Conservation (phyloP, 768 basidiomycete species). For the Floccularia luteovirens region DNA sequence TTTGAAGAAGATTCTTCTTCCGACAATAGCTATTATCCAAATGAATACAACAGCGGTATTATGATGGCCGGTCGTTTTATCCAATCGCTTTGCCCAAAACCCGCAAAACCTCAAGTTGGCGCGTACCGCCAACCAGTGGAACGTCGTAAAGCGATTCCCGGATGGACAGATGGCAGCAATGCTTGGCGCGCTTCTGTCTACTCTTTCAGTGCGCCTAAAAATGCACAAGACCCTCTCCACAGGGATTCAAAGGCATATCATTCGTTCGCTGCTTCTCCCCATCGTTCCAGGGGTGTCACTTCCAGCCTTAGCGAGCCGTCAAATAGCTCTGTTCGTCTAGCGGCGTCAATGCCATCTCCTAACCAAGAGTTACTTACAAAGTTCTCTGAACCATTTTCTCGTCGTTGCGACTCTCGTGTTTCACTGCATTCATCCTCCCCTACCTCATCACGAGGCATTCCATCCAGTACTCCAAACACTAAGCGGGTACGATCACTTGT, state of each 20-base stretch:
- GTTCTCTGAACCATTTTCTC: not conserved
- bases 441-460: slow-evolving; percentile 20
- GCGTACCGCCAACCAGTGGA: slow-evolving; percentile 20
- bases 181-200: slow-evolving; percentile 67
- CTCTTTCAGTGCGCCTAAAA: slow-evolving; percentile 35
- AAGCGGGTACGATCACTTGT: slow-evolving; percentile 48
- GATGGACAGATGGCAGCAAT: slow-evolving; percentile 62
- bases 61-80: slow-evolving; percentile 66
- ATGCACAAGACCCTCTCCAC: slow-evolving; percentile 20
- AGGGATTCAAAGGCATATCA: slow-evolving; percentile 26
- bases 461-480: slow-evolving; percentile 8
- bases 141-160: slow-evolving; percentile 42
- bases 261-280: slow-evolving; percentile 44
- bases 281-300: slow-evolving; percentile 30
- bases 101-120: slow-evolving; percentile 27
- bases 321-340: too few species aligned
- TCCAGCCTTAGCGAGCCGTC: not conserved
- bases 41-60: slow-evolving; percentile 49
- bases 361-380: not conserved
- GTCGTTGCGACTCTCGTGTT: slow-evolving; percentile 2
- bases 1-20: slow-evolving; percentile 18
- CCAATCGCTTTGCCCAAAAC: slow-evolving; percentile 30
- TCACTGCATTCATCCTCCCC: slow-evolving; percentile 22
- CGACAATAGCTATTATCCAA: slow-evolving; percentile 16
- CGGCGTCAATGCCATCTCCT: not conserved